Percentiles rank a stretch among this genome's conserved stretches.
Evolutionary conservation across 2,329 filamentous ascomycete species (phyloP).

Genomic region (Colletotrichum sublineola): DNA sequence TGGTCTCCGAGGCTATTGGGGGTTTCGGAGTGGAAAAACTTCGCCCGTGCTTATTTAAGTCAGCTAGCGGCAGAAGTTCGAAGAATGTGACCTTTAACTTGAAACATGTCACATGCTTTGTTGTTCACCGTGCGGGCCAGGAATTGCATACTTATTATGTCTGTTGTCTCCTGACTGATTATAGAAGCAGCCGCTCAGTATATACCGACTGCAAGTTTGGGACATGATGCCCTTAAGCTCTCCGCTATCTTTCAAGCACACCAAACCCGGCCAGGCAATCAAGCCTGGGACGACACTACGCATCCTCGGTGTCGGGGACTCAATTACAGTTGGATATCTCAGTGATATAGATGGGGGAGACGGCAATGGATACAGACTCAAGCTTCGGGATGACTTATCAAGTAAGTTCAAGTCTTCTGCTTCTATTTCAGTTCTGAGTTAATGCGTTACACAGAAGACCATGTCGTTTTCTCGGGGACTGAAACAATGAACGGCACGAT

Average conservation of each 20-base stretch:
- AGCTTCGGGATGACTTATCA: conserved; percentile 48
- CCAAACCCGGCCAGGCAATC: conserved; percentile 36
- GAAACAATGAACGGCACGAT: conserved; percentile 47
- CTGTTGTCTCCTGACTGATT: no score
- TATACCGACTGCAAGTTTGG: no score
- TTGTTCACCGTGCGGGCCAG: not conserved
- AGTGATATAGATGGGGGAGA: conserved; percentile 47
- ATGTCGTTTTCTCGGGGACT: conserved; percentile 51
- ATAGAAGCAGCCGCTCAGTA: not conserved
- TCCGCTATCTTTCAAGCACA: conserved; percentile 14
- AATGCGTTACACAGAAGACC: conserved; percentile 39
- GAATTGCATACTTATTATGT: no score
- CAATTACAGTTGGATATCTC: conserved; percentile 51
- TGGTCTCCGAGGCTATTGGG: no score
- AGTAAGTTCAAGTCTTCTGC: conserved; percentile 42
- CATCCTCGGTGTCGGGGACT: conserved; percentile 55
- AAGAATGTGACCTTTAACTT: not conserved
- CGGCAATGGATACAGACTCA: conserved; percentile 53
- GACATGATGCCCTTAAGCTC: not conserved
- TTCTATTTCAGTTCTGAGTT: not conserved
- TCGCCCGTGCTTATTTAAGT: not conserved
- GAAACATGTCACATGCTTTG: conserved; percentile 8
- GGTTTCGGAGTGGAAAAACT: not conserved
- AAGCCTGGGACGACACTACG: conserved; percentile 50
- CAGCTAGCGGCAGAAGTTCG: no score